Base-by-base conservation (phyloP, 768 basidiomycete species). In the Tulasnella sp. region DNA sequence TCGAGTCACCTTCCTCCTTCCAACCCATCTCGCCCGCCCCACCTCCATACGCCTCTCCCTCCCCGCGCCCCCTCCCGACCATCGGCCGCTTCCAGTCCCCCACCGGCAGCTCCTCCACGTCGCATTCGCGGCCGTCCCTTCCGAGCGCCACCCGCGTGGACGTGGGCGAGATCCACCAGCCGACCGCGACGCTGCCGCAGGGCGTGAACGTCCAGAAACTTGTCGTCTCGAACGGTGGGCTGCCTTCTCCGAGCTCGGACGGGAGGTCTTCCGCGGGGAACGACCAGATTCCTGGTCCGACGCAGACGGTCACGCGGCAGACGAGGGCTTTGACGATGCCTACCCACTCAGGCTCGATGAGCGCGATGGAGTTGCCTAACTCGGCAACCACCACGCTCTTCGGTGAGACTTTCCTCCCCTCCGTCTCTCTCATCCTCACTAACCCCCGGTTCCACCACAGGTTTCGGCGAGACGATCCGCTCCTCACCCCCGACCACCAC, bases 11-110 rank as follows among this genome's bases (percentile, higher is more conserved):
- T 26, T 29, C 12, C 59, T 41, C 8, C 62, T 41, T 26, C 42
- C 62, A 5, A 62, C 17, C n/a, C 8, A 17, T 65, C 36, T 72
- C 62, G 12, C 71, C 69, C 35, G 69, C 69, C n/a, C 69, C 69
- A 14, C 69, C 69, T 14, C 41, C 69, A 34, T 70, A 70, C 37
- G 36, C 26, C 69, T 62, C 52, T 17, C 52, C 52, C 4, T 59
- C 52, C 0, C 52, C 52, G 26, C 52, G 52, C 19, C 26, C 52
- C 32, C 52, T 59, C 52, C 52, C 52, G 1, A 11, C 29, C 64
- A 8, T 47, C 29, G 34, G 22, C 1, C 35, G 36, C 11, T 26
- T n/a, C 32, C 40, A 47, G 41, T 12, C 16, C 42, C 35, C 37
- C 0, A 5, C 6, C 1, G 11, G 0, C 67, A 4, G 0, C n/a